Percentiles rank a stretch among this genome's conserved stretches.
These are phyloP conservation scores for Asterionellopsis glacialis DNA, from an alignment of 108 stramenopile genomes.

Conservation along the genomic window DNA sequence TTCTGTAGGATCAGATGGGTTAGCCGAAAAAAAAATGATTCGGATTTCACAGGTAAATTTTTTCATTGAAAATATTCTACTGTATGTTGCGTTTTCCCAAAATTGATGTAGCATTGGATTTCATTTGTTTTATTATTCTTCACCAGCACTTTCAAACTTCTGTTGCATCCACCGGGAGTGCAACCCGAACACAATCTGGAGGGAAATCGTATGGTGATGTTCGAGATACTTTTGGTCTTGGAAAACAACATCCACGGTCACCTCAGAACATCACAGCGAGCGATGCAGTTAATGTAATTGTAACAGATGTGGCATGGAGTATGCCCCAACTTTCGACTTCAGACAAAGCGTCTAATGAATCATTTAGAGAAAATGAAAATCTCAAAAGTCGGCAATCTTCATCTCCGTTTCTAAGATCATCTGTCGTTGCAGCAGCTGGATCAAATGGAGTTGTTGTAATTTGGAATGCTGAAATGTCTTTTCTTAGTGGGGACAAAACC, in stretches of 20 bases:
- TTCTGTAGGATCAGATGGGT: constrained; percentile 29
- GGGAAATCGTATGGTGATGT: constrained; percentile 31
- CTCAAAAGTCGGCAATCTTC: constrained; percentile 19
- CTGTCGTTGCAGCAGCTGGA: constrained; percentile 71
- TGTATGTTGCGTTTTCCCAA: not conserved
- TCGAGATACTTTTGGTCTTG: constrained; percentile 31
- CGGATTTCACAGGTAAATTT: constrained; percentile 49
- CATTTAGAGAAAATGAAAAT: constrained; percentile 3
- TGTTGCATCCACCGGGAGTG: constrained; percentile 16
- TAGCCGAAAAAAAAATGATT: constrained; percentile 43
- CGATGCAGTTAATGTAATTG: constrained; percentile 36
- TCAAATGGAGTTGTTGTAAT: constrained; percentile 80
- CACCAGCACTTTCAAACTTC: constrained; percentile 42
- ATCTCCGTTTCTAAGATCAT: not conserved
- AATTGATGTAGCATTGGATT: not conserved
- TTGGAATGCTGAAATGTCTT: constrained; percentile 44
- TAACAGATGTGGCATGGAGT: constrained; percentile 84
- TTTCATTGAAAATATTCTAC: not conserved
- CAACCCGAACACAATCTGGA: constrained; percentile 1
- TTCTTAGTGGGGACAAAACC: constrained; percentile 25
- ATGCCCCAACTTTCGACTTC: constrained; percentile 33
- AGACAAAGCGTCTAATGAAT: constrained; percentile 5
- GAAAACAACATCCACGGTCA: constrained; percentile 24
- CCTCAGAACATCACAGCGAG: constrained; percentile 21
- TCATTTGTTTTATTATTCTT: not conserved